Evolutionary conservation across 352 stramenopile genomes (phyloP).

Genomic region (Globisporangium yorkense): DNA sequence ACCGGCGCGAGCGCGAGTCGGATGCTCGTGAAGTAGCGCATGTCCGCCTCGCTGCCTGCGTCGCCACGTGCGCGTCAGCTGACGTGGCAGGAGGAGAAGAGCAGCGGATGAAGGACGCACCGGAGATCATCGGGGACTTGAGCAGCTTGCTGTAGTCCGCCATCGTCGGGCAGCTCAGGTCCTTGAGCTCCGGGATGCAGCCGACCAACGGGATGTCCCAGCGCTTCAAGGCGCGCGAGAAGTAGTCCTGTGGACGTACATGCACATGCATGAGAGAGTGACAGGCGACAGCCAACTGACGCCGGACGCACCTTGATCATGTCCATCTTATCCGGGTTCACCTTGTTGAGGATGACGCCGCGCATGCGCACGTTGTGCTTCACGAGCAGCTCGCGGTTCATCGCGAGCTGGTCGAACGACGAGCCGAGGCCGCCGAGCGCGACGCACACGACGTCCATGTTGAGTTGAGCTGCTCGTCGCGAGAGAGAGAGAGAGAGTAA

Average conservation of each 20-base stretch:
- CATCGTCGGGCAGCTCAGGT: slow-evolving; percentile 81
- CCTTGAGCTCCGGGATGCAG: slow-evolving; percentile 82
- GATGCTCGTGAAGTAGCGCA: slow-evolving; percentile 83
- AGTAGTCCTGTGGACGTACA: slow-evolving; percentile 62
- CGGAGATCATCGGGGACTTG: slow-evolving; percentile 75
- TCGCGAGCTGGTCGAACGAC: slow-evolving; percentile 80
- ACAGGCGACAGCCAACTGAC: too few relatives aligned
- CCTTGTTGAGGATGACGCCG: slow-evolving; percentile 86
- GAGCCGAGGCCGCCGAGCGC: slow-evolving; percentile 73
- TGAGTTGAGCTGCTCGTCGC: slow-evolving; percentile 45
- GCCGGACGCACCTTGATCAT: slow-evolving; percentile 72
- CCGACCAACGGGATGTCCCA: slow-evolving; percentile 87
- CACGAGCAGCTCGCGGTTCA: slow-evolving; percentile 81
- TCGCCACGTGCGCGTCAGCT: not conserved
- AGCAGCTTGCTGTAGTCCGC: slow-evolving; percentile 85
- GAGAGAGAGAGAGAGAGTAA: not conserved
- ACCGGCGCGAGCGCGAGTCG: slow-evolving; percentile 76
- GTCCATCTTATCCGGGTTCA: slow-evolving; percentile 85
- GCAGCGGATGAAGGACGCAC: slow-evolving; percentile 10
- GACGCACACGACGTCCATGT: slow-evolving; percentile 79
- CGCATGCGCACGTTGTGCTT: slow-evolving; percentile 71
- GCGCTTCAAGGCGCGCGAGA: slow-evolving; percentile 81
- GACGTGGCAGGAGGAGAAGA: not conserved
- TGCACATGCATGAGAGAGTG: not conserved
- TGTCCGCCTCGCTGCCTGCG: slow-evolving; percentile 52